phyloP scores from a whole-genome alignment of 1,139 yeast genomes.

The Barnettozyma hawaiiensis region DNA sequence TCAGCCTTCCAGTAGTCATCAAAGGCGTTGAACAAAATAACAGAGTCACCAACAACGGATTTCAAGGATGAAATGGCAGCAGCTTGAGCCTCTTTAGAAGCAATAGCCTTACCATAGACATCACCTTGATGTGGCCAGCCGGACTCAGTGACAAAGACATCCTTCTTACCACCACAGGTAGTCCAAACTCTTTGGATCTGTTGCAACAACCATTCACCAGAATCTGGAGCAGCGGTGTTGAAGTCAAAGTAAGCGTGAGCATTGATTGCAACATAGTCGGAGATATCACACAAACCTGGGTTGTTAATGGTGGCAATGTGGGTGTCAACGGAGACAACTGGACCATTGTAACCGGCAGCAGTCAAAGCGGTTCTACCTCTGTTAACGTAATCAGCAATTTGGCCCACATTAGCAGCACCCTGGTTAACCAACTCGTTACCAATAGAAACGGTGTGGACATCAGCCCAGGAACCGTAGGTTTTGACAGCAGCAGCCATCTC shows the following conservation, averaged over 20 bases:
- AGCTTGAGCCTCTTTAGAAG: conserved; percentile 58
- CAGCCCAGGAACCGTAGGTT: conserved; percentile 60
- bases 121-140: conserved; percentile 81
- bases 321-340: conserved; percentile 75
- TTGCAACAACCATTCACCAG: conserved; percentile 65
- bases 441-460: conserved; percentile 65
- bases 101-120: conserved; percentile 61
- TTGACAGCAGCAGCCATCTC: conserved; percentile 51
- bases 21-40: conserved; percentile 63
- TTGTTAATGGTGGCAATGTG: conserved; percentile 67
- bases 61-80: conserved; percentile 55
- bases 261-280: conserved; percentile 78
- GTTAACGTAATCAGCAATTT: conserved; percentile 49
- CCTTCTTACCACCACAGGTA: conserved; percentile 58
- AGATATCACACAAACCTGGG: conserved; percentile 62
- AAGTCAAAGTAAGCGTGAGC: conserved; percentile 82
- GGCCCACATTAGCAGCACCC: conserved; percentile 55
- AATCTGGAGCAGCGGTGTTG: conserved; percentile 53
- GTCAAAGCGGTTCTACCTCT: conserved; percentile 56
- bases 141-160: conserved; percentile 62
- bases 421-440: conserved; percentile 79
- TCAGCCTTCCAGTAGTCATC: conserved; percentile 76
- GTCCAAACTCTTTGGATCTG: conserved; percentile 64
- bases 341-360: conserved; percentile 61
- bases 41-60: conserved; percentile 48